phyloP scores from a whole-genome alignment of 1,284 basidiomycete genomes.

The Malassezia furfur region DNA sequence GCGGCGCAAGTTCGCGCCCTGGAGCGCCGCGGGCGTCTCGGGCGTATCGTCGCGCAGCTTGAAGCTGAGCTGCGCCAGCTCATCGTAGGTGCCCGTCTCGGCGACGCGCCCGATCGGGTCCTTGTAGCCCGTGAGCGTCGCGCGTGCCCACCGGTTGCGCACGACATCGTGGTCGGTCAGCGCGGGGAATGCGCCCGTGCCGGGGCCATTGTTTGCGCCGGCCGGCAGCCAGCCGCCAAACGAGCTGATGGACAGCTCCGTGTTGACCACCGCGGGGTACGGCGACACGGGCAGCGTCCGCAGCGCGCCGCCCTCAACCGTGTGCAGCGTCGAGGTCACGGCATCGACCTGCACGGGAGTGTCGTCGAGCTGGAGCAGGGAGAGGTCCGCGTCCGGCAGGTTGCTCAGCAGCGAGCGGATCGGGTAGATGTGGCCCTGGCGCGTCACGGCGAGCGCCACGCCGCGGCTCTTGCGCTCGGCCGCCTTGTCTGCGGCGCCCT shows the following conservation, averaged over 20 bases:
- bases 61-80: constrained; percentile 55
- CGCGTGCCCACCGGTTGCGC: constrained; percentile 38
- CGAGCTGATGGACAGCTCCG: constrained; percentile 56
- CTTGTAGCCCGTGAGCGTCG: constrained; percentile 39
- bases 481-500: background rate
- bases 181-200: background rate
- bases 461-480: constrained; percentile 10
- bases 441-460: constrained; percentile 47
- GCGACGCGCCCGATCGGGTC: constrained; percentile 28
- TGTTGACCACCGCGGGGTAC: constrained; percentile 57
- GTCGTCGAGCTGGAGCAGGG: constrained; percentile 44
- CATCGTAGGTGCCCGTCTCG: constrained; percentile 60
- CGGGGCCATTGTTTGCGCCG: background rate
- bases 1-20: constrained; percentile 14
- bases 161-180: constrained; percentile 23
- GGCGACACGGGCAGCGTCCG: constrained; percentile 59
- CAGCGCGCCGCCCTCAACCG: constrained; percentile 29
- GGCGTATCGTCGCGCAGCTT: constrained; percentile 25
- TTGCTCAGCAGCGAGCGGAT: constrained; percentile 55
- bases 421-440: constrained; percentile 50
- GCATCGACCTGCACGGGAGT: constrained; percentile 23
- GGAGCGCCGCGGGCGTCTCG: constrained; percentile 29
- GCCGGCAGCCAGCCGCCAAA: constrained; percentile 51
- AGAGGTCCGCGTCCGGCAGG: constrained; percentile 58
- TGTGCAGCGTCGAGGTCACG: background rate